Evolutionary conservation across 345 rosid genomes (phyloP).

Genomic region (Eucalyptus melliodora): DNA sequence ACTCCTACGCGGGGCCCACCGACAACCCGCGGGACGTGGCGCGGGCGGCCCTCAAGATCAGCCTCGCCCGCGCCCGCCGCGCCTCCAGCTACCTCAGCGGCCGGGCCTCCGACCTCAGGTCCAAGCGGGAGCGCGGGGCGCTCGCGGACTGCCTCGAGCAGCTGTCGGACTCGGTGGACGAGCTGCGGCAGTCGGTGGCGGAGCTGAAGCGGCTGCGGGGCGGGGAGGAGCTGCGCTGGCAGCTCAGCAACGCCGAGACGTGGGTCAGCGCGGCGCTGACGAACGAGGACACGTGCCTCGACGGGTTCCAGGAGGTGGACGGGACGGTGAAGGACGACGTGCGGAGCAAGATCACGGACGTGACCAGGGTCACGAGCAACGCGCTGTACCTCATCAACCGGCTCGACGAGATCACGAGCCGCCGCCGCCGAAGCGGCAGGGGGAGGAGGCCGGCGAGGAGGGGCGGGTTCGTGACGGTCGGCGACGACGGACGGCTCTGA

Average conservation of each 20-base stretch:
- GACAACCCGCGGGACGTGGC: conserved; percentile 56
- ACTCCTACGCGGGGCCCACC: conserved; percentile 55
- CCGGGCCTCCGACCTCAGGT: neutral
- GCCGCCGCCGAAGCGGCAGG: neutral
- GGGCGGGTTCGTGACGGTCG: neutral
- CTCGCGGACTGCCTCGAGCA: conserved; percentile 68
- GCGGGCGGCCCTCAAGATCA: conserved; percentile 57
- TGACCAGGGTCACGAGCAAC: conserved; percentile 71
- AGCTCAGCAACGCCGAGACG: conserved; percentile 71
- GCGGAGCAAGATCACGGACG: conserved; percentile 36
- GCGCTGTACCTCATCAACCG: conserved; percentile 75
- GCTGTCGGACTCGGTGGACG: conserved; percentile 56
- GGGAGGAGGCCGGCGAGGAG: neutral
- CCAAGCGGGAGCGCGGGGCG: conserved; percentile 27
- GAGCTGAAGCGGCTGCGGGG: conserved; percentile 48
- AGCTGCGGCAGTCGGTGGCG: conserved; percentile 34
- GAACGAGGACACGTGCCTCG: conserved; percentile 80
- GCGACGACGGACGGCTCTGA: neutral
- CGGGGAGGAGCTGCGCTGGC: conserved; percentile 39
- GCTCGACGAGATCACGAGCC: conserved; percentile 16
- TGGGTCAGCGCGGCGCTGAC: conserved; percentile 88
- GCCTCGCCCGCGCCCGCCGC: conserved; percentile 31
- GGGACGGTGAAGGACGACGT: conserved; percentile 30
- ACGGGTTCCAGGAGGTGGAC: conserved; percentile 47
- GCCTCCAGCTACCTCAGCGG: conserved; percentile 18